A percentile compares a stretch with the other conserved stretches of the same genome.
Conservation (phyloP, 495 filamentous ascomycete species). For the Penicillium lividum region DNA sequence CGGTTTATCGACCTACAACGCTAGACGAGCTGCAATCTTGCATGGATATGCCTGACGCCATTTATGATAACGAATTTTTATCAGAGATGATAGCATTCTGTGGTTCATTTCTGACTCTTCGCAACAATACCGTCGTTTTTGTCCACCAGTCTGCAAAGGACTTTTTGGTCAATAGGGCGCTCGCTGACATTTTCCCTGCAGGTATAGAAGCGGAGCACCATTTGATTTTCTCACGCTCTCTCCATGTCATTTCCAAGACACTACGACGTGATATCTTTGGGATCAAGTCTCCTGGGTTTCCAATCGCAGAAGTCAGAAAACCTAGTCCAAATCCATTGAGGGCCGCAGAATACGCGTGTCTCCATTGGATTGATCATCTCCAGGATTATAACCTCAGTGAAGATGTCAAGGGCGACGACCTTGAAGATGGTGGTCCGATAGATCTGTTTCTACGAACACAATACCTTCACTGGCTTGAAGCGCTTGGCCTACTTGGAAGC, state of each 20-base stretch:
- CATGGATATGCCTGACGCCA: not conserved
- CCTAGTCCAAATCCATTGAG: conserved; percentile 5
- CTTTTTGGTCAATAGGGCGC: not conserved
- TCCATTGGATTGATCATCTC: conserved; percentile 5
- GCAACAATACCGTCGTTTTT: conserved; percentile 1
- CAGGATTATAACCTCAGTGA: not conserved
- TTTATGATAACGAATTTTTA: not conserved
- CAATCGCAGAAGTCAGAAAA: not conserved
- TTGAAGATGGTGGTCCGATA: not conserved
- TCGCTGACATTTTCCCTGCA: not conserved
- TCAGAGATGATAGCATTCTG: conserved; percentile 2
- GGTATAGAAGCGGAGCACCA: not conserved
- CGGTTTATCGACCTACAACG: not conserved
- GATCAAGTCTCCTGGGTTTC: not conserved
- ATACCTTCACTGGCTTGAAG: conserved; percentile 12
- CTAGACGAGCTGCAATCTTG: not conserved
- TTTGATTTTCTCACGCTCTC: not conserved
- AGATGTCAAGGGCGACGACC: not conserved
- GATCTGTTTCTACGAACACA: conserved; percentile 1
- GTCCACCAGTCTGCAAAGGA: conserved; percentile 13
- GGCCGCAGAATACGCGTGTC: not conserved
- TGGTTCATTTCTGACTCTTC: conserved; percentile 6
- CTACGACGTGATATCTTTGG: conserved; percentile 6
- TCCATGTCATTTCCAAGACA: not conserved
- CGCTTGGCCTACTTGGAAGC: not conserved